These are phyloP conservation scores for Lagenidium giganteum DNA, from an alignment of 352 stramenopile genomes.

Conservation along the genomic window DNA sequence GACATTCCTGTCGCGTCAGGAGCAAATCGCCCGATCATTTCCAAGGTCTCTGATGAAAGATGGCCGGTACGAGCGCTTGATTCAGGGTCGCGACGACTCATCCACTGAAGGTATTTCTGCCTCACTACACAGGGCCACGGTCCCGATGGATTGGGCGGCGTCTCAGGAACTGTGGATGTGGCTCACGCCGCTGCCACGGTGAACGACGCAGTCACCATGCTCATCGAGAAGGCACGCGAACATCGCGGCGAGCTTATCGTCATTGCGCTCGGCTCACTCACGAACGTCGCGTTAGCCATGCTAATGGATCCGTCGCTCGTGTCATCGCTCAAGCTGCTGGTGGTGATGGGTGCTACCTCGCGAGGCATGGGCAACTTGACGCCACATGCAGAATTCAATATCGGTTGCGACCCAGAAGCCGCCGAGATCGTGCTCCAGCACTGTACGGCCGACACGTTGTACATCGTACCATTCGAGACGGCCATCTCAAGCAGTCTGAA, in stretches of 20 bases:
- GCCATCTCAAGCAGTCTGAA: constrained; percentile 39
- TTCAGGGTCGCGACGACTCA: too few species aligned
- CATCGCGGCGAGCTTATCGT: constrained; percentile 65
- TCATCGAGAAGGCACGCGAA: constrained; percentile 52
- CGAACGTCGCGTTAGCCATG: constrained; percentile 73
- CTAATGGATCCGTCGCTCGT: constrained; percentile 67
- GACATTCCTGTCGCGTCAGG: constrained; percentile 62
- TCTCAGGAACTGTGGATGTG: constrained; percentile 32
- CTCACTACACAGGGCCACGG: constrained; percentile 67
- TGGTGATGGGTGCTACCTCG: constrained; percentile 74
- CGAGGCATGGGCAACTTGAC: constrained; percentile 66
- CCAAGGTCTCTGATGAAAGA: constrained; percentile 54
- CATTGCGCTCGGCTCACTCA: constrained; percentile 64
- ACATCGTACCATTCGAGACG: constrained; percentile 72
- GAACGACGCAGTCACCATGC: constrained; percentile 63
- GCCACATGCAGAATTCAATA: constrained; percentile 71
- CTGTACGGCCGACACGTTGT: constrained; percentile 48
- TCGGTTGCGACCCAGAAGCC: constrained; percentile 75
- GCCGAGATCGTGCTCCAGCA: constrained; percentile 74
- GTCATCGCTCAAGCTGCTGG: constrained; percentile 47
- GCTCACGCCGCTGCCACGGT: constrained; percentile 19
- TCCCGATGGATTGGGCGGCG: constrained; percentile 62
- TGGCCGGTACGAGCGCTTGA: constrained; percentile 35
- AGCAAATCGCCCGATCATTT: constrained; percentile 51
- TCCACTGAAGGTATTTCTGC: too few species aligned